These are phyloP conservation scores for Fragaria iinumae DNA, from an alignment of 306 rosid genomes.

Conservation along the genomic window DNA sequence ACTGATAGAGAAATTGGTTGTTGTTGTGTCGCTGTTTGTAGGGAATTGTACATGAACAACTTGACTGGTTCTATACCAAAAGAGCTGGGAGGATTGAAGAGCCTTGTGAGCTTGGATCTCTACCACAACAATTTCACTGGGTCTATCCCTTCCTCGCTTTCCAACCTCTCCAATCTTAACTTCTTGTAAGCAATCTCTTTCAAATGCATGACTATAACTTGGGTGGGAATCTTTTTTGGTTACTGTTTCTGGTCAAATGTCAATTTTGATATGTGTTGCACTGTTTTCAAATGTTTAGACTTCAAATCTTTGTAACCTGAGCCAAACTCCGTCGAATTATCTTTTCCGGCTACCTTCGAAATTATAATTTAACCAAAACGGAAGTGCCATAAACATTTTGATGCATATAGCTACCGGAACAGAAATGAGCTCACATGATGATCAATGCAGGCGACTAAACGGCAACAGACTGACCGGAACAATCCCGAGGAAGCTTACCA, in stretches of 20 bases:
- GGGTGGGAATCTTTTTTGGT: neutral
- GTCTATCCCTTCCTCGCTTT: slow-evolving; percentile 59
- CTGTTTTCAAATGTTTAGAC: neutral
- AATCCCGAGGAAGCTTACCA: slow-evolving; percentile 72
- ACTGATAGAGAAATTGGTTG: slow-evolving; percentile 17
- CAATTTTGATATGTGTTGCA: neutral
- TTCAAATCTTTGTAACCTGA: neutral
- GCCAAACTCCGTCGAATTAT: neutral
- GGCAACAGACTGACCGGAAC: slow-evolving; percentile 65
- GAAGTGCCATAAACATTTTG: neutral
- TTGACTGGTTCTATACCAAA: slow-evolving; percentile 68
- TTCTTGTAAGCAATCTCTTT: slow-evolving; percentile 53
- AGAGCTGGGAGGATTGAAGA: slow-evolving; percentile 64
- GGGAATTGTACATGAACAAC: slow-evolving; percentile 74
- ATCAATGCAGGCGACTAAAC: slow-evolving; percentile 62
- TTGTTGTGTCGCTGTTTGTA: slow-evolving; percentile 15
- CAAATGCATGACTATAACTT: neutral
- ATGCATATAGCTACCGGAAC: neutral
- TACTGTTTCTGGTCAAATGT: neutral
- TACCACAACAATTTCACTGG: slow-evolving; percentile 70
- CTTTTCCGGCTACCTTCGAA: neutral
- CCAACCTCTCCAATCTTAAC: slow-evolving; percentile 70
- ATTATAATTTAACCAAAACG: neutral
- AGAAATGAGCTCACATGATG: neutral
- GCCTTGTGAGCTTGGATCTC: slow-evolving; percentile 79